Evolutionary conservation across 2,329 filamentous ascomycete genomes (phyloP).

Genomic region (Lachnellula hyalina): DNA sequence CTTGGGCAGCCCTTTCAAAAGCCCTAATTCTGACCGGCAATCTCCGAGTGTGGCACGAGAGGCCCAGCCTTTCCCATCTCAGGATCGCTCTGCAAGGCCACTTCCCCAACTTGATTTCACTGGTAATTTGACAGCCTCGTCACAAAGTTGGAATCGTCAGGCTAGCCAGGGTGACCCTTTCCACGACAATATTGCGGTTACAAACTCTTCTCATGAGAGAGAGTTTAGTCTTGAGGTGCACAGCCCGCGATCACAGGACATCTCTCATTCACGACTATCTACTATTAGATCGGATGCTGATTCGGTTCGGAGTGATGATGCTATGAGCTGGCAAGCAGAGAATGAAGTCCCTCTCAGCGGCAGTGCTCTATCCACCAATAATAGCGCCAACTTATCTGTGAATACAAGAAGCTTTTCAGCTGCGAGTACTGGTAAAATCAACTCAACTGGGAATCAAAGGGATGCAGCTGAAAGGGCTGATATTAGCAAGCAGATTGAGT

Average conservation of each 20-base stretch:
- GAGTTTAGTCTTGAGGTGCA: constrained; percentile 23
- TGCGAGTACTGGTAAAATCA: neutral
- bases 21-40: constrained; percentile 24
- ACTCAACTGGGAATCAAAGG: constrained; percentile 14
- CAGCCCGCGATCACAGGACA: neutral
- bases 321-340: constrained; percentile 29
- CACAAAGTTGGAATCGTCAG: constrained; percentile 9
- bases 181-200: constrained; percentile 10
- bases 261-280: constrained; percentile 14
- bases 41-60: constrained; percentile 19
- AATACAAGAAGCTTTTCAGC: neutral
- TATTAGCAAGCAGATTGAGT: constrained; percentile 21
- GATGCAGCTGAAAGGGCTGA: constrained; percentile 24
- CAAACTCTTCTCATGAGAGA: constrained; percentile 22
- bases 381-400: constrained; percentile 4
- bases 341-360: constrained; percentile 12
- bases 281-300: constrained; percentile 8
- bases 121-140: constrained; percentile 14
- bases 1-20: constrained; percentile 32
- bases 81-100: constrained; percentile 14
- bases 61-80: constrained; percentile 9
- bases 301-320: constrained; percentile 19
- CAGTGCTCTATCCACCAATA: neutral
- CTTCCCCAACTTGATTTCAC: constrained; percentile 21
- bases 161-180: constrained; percentile 25